Evolutionary conservation across 371 early-diverging fungal genomes (phyloP).

Genomic region (Mucor ambiguus): DNA sequence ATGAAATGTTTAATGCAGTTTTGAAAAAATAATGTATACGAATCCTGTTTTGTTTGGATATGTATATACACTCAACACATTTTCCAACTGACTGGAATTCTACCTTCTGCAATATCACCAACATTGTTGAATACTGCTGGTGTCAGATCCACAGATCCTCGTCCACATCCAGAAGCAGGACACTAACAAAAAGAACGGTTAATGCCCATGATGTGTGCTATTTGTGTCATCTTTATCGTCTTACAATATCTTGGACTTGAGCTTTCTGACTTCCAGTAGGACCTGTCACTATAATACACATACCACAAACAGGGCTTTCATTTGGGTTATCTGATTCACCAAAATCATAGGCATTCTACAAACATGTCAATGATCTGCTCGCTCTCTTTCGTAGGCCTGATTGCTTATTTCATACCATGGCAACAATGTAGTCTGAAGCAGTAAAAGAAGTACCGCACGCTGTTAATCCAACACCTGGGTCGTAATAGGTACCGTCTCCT

Average conservation of each 20-base stretch:
- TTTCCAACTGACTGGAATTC: conserved; percentile 48
- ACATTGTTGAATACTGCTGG: conserved; percentile 45
- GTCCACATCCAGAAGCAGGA: conserved; percentile 40
- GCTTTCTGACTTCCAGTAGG: conserved; percentile 41
- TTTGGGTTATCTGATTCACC: conserved; percentile 44
- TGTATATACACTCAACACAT: conserved; percentile 26
- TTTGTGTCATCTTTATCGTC: not conserved
- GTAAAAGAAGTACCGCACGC: conserved; percentile 45
- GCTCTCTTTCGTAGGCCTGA: not conserved
- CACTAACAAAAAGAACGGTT: conserved; percentile 22
- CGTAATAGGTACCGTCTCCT: conserved; percentile 55
- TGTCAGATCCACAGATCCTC: conserved; percentile 48
- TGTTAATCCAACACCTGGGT: conserved; percentile 47
- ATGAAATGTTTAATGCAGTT: no score
- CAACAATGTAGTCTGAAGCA: conserved; percentile 43
- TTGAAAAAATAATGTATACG: no score
- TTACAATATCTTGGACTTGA: conserved; percentile 50
- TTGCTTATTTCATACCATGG: conserved; percentile 38
- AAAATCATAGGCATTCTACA: conserved; percentile 45
- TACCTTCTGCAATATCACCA: conserved; percentile 36
- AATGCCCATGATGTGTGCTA: not conserved
- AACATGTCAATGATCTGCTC: not conserved
- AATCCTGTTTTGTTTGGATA: not conserved
- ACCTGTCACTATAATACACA: conserved; percentile 43
- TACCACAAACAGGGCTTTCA: conserved; percentile 48